A percentile compares a stretch with the other conserved stretches of the same genome.
Evolutionary conservation across 768 basidiomycete species (phyloP).

Genomic region (Lactarius deliciosus): DNA sequence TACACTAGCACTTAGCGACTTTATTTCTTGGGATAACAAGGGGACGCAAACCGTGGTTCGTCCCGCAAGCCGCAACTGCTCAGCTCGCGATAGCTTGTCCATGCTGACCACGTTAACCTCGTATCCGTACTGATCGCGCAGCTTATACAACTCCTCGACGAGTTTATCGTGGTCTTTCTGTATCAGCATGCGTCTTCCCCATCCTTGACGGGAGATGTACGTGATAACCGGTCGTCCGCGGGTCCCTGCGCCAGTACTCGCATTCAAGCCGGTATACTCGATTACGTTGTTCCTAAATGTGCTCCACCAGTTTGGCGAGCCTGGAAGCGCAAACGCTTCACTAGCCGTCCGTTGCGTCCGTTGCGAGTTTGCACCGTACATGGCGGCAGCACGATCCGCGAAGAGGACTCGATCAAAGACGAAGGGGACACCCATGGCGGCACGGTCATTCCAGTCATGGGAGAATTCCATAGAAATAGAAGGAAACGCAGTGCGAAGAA

Average conservation of each 20-base stretch:
- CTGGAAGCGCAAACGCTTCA: slow-evolving; percentile 71
- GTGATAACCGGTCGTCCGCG: slow-evolving; percentile 75
- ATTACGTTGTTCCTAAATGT: slow-evolving; percentile 72
- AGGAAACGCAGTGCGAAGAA: slow-evolving; percentile 78
- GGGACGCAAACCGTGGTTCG: slow-evolving; percentile 70
- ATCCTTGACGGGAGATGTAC: slow-evolving; percentile 86
- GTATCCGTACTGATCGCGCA: slow-evolving; percentile 70
- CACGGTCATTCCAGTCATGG: slow-evolving; percentile 82
- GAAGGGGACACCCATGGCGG: slow-evolving; percentile 63
- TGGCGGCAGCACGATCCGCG: slow-evolving; percentile 83
- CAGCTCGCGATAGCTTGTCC: slow-evolving; percentile 74
- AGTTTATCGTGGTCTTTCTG: slow-evolving; percentile 75
- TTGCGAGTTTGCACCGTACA: slow-evolving; percentile 63
- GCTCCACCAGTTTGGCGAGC: slow-evolving; percentile 82
- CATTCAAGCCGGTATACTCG: slow-evolving; percentile 63
- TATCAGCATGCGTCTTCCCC: slow-evolving; percentile 82
- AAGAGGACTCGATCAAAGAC: slow-evolving; percentile 87
- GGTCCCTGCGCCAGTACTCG: slow-evolving; percentile 39
- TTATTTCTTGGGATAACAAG: slow-evolving; percentile 8
- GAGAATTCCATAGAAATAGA: slow-evolving; percentile 76
- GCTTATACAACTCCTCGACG: slow-evolving; percentile 66
- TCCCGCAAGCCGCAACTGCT: slow-evolving; percentile 79
- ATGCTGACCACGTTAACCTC: slow-evolving; percentile 88
- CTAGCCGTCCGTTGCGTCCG: slow-evolving; percentile 76
- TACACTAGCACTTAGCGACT: slow-evolving; percentile 35